Percentiles rank a stretch among this genome's conserved stretches.
These are phyloP conservation scores for Alternaria metachromatica DNA, from an alignment of 2,329 filamentous ascomycete species.

Conservation along the genomic window DNA sequence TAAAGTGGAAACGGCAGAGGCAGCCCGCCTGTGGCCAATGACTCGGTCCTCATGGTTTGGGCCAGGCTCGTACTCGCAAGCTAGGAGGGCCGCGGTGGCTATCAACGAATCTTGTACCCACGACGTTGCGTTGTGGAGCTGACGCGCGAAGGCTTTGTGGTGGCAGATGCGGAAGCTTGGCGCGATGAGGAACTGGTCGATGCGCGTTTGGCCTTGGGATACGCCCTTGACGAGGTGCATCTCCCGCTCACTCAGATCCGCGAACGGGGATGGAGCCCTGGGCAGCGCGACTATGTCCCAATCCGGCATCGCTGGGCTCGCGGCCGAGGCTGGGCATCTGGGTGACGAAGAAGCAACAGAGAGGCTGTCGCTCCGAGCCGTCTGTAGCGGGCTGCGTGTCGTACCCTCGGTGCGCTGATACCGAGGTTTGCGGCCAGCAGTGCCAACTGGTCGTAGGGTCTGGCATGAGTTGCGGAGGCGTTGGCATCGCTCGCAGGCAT, in stretches of 20 bases:
- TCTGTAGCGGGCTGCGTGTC: background rate
- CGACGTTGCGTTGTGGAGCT: constrained; percentile 1
- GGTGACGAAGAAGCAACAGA: background rate
- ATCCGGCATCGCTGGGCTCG: background rate
- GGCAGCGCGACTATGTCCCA: background rate
- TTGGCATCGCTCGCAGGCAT: constrained; percentile 13
- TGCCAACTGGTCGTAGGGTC: constrained; percentile 7
- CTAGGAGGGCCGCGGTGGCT: constrained; percentile 6
- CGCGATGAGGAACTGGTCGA: constrained; percentile 8
- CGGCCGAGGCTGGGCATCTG: background rate
- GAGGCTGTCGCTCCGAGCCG: background rate
- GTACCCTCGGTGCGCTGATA: constrained; percentile 2
- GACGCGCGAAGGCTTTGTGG: constrained; percentile 9
- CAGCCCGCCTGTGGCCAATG: constrained; percentile 7
- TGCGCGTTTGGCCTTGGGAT: constrained; percentile 3
- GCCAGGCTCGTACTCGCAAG: constrained; percentile 4
- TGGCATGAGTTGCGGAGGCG: constrained; percentile 8
- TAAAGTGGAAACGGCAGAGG: constrained; percentile 3
- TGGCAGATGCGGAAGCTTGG: constrained; percentile 8
- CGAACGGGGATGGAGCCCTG: background rate
- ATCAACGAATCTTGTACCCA: constrained; percentile 7
- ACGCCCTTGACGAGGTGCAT: constrained; percentile 5
- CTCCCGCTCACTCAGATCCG: constrained; percentile 5
- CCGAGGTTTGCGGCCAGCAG: constrained; percentile 12
- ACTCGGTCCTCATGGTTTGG: background rate